Conservation (phyloP, 139 green algal genomes). For the Picocystis salinarum region DNA sequence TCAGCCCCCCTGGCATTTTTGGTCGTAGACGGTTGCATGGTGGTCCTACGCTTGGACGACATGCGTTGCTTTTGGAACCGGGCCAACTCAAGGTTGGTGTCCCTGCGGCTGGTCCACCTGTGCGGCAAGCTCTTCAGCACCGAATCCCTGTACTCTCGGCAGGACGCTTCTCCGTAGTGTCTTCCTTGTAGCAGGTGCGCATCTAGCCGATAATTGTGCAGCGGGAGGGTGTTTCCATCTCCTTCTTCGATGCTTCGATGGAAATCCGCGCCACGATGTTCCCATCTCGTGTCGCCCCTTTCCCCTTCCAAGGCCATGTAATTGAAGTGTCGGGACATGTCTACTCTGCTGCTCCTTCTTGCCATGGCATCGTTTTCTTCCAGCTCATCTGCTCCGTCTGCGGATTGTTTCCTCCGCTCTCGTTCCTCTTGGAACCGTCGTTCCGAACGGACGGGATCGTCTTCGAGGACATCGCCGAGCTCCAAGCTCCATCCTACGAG, state of each 20-base stretch:
- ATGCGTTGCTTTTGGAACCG: conserved; percentile 52
- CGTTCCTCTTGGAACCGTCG: too few species aligned
- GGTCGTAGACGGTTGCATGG: not conserved
- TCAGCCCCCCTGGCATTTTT: not conserved
- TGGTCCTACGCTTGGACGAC: not conserved
- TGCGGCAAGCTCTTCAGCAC: conserved; percentile 68
- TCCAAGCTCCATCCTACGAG: not conserved
- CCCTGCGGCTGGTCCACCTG: conserved; percentile 26
- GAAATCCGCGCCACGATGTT: conserved; percentile 28
- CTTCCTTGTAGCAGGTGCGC: conserved; percentile 32
- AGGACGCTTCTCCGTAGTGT: conserved; percentile 76
- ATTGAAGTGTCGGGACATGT: conserved; percentile 51
- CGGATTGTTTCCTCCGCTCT: too few species aligned
- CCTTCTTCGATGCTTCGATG: conserved; percentile 43
- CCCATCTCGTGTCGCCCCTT: conserved; percentile 47
- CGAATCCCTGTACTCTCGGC: conserved; percentile 71
- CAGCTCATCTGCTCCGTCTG: too few species aligned
- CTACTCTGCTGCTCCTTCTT: conserved; percentile 3
- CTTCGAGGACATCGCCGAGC: not conserved
- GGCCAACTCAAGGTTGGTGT: conserved; percentile 58
- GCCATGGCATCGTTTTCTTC: conserved; percentile 11
- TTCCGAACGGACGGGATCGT: not conserved
- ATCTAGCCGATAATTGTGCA: conserved; percentile 67
- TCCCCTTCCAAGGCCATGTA: conserved; percentile 75
- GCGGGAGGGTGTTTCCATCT: conserved; percentile 32